A percentile compares a stretch with the other conserved stretches of the same genome.
phyloP scores from a whole-genome alignment of 2,329 filamentous ascomycete species.

The Ophiobolus disseminans region DNA sequence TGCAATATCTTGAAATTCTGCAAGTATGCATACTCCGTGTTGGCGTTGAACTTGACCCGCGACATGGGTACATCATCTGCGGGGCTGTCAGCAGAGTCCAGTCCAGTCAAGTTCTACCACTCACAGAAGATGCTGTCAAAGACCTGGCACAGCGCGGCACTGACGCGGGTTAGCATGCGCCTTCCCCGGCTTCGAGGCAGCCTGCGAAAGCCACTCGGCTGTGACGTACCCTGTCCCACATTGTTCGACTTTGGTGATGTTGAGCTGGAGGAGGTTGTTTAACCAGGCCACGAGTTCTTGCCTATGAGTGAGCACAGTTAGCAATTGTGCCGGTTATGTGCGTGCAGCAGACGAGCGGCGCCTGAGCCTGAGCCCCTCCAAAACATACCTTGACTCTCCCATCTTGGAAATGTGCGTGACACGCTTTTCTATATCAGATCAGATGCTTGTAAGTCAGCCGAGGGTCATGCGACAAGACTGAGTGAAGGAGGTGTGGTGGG shows the following conservation, averaged over 20 bases:
- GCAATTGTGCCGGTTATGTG: slow-evolving; percentile 25
- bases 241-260: slow-evolving; percentile 98
- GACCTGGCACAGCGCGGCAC: slow-evolving; percentile 93
- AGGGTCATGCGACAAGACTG: slow-evolving; percentile 12
- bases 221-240: slow-evolving; percentile 88
- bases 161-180: slow-evolving; percentile 51
- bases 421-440: slow-evolving; percentile 1
- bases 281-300: slow-evolving; percentile 97
- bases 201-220: slow-evolving; percentile 10
- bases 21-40: slow-evolving; percentile 94
- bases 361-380: slow-evolving; percentile 20
- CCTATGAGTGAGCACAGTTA: slow-evolving; percentile 59
- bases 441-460: slow-evolving; percentile 9
- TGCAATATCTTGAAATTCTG: slow-evolving; percentile 99
- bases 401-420: slow-evolving; percentile 50
- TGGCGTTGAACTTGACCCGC: slow-evolving; percentile 97
- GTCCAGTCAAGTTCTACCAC: slow-evolving; percentile 27
- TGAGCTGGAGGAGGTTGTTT: slow-evolving; percentile 96
- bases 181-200: neutral
- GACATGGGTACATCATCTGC: slow-evolving; percentile 88
- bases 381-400: slow-evolving; percentile 68
- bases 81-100: slow-evolving; percentile 2
- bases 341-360: slow-evolving; percentile 22
- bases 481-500: slow-evolving; percentile 9
- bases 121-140: slow-evolving; percentile 95